Evolutionary conservation across 148 eudicot genomes (phyloP).

Genomic region (Nepenthes gracilis): DNA sequence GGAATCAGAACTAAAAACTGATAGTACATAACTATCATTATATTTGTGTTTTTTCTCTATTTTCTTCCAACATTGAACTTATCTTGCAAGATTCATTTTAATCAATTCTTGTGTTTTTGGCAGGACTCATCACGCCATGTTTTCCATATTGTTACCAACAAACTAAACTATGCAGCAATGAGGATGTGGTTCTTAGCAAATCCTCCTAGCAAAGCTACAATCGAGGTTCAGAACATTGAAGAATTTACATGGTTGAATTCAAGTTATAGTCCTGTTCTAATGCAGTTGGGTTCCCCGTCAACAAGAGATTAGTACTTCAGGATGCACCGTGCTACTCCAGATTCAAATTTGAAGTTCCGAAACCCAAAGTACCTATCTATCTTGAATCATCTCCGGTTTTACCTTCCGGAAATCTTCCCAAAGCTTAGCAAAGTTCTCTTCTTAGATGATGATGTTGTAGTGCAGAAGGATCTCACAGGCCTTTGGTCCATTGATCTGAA

Average conservation of each 20-base stretch:
- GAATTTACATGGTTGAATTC: conserved; percentile 88
- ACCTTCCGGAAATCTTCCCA: conserved; percentile 79
- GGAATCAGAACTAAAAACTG: no score
- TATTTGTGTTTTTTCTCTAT: neutral
- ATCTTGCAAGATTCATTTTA: no score
- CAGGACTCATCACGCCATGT: conserved; percentile 89
- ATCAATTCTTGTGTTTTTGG: neutral
- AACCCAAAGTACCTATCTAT: conserved; percentile 88
- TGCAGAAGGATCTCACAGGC: conserved; percentile 66
- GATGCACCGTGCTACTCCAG: conserved; percentile 49
- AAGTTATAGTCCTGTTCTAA: conserved; percentile 70
- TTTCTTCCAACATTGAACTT: neutral
- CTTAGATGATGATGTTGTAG: conserved; percentile 87
- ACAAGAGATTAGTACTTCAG: conserved; percentile 84
- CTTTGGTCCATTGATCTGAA: conserved; percentile 60
- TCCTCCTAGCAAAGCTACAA: conserved; percentile 75
- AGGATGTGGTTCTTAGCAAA: conserved; percentile 80
- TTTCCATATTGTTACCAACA: conserved; percentile 82
- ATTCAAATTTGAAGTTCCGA: conserved; percentile 68
- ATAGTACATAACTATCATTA: no score
- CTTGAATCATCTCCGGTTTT: conserved; percentile 80
- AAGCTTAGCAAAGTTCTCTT: conserved; percentile 71
- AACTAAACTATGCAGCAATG: conserved; percentile 84
- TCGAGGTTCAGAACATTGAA: conserved; percentile 80
- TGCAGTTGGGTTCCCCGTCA: conserved; percentile 72